Percentiles rank a stretch among this genome's conserved stretches.
phyloP scores from a whole-genome alignment of 148 eudicot species.

The Rhododendron griersonianum region DNA sequence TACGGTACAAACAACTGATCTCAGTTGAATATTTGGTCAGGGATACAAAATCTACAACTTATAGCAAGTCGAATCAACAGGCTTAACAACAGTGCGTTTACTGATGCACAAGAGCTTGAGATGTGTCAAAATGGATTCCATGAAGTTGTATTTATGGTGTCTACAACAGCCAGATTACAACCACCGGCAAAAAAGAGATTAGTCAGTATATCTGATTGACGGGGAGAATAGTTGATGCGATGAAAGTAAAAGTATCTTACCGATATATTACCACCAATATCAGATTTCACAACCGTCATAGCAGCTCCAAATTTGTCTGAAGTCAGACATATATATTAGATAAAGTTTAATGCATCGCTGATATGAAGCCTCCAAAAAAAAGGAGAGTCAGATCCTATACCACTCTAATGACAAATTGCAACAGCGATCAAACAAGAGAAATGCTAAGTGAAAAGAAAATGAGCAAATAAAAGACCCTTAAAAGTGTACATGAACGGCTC shows the following conservation, averaged over 20 bases:
- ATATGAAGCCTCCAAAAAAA: neutral
- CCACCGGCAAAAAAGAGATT: neutral
- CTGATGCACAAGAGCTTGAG: neutral
- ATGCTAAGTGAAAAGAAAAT: no score
- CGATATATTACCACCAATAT: constrained; percentile 77
- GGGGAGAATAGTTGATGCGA: neutral
- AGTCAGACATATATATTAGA: constrained; percentile 16
- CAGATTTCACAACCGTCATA: constrained; percentile 81
- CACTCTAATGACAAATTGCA: neutral
- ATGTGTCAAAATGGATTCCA: neutral
- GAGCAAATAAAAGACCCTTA: no score
- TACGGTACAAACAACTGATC: neutral
- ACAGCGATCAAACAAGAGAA: neutral
- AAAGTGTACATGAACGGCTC: no score
- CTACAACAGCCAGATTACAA: neutral
- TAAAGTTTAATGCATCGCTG: neutral
- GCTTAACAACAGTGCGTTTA: neutral
- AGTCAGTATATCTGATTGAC: neutral
- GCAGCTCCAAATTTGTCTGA: constrained; percentile 87
- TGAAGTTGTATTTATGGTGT: neutral
- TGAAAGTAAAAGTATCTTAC: constrained; percentile 23
- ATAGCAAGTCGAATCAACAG: neutral
- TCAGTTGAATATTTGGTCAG: neutral
- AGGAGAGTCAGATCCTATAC: neutral
- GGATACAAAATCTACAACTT: neutral